These are phyloP conservation scores for Pleurotus salmoneostramineus DNA, from an alignment of 768 basidiomycete species.

Conservation along the genomic window DNA sequence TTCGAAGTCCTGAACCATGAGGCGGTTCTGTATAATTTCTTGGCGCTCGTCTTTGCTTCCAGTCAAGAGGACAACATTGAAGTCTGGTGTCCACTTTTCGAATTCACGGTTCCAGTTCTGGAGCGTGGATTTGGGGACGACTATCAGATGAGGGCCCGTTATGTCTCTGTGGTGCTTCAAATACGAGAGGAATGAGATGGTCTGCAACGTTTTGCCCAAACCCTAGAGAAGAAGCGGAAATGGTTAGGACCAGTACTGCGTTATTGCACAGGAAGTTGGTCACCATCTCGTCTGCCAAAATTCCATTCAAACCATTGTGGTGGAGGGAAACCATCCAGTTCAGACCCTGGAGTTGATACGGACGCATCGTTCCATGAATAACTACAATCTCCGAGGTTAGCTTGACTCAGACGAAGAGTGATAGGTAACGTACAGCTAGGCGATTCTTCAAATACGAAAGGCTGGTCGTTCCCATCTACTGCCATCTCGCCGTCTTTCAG, in stretches of 20 bases:
- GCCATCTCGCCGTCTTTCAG: slow-evolving; percentile 82
- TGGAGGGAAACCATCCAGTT: slow-evolving; percentile 98
- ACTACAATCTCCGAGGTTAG: slow-evolving; percentile 37
- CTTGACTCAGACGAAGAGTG: background rate
- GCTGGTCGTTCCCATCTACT: slow-evolving; percentile 81
- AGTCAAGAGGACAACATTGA: slow-evolving; percentile 76
- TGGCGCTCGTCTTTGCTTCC: slow-evolving; percentile 90
- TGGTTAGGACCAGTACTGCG: background rate
- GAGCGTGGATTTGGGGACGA: slow-evolving; percentile 97
- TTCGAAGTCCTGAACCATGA: slow-evolving; percentile 88
- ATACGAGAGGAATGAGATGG: slow-evolving; percentile 94
- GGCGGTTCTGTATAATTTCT: slow-evolving; percentile 69
- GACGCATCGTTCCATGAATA: slow-evolving; percentile 86
- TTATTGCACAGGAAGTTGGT: slow-evolving; percentile 9
- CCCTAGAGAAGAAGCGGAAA: slow-evolving; percentile 44
- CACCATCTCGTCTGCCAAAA: slow-evolving; percentile 96
- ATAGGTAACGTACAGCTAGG: slow-evolving; percentile 66
- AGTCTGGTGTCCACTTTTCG: slow-evolving; percentile 84
- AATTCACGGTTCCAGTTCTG: slow-evolving; percentile 98
- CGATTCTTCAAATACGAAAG: slow-evolving; percentile 92
- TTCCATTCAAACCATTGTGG: slow-evolving; percentile 95
- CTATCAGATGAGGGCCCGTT: slow-evolving; percentile 85
- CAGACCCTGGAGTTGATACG: slow-evolving; percentile 92
- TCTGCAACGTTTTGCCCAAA: slow-evolving; percentile 97
- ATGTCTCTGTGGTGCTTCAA: slow-evolving; percentile 80